Evolutionary conservation across 495 filamentous ascomycete species (phyloP), one percentile per base, ranked within the genome.

Genomic region (Xylaria grammica): DNA sequence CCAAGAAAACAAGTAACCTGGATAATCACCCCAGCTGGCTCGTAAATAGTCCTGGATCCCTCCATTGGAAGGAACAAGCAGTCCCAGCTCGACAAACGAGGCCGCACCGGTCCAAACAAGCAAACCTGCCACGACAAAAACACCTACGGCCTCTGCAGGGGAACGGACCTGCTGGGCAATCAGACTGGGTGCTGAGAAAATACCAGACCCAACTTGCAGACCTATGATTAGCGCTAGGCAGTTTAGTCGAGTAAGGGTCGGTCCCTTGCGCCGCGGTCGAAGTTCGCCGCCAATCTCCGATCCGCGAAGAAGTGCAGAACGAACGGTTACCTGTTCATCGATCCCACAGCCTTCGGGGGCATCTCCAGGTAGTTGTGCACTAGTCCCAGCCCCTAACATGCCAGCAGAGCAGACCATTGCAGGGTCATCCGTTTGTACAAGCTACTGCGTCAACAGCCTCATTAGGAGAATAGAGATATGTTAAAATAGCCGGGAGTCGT

Each of bases 71-170:
- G 80, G 80, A 17, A 82, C 60, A 13, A 67, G 70, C 17, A 75
- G 61, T 22, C 80, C 79, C 32, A 81, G 72, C 58, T 82, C 80
- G 40, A 76, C 73, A 65, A 81, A 80, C 9, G 73, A 77, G 1
- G 78, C 74, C 0, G 79, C 79, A 11, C 80, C 78, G 15, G 80
- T 74, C 79, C 78, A 82, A 9, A 76, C 78, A 11, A 81, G 64
- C 27, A 79, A 42, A 13, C 80, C 79, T 22, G 66, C 75, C n/a
- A 78, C n/a, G 22, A 75, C 38, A 77, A 79, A 83, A n/a, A 79
- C 68, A 13, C 72, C 71, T 19, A 74, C 15, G n/a, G 57, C 69
- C 10, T 63, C 51, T 5, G 66, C 67, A 1, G 75, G 74, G 4
- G 72, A 78, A 29, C 67, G 50, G 8, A 76, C 75, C 44, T 77